Conservation (phyloP, 495 filamentous ascomycete genomes). For the Ramalina intermedia region DNA sequence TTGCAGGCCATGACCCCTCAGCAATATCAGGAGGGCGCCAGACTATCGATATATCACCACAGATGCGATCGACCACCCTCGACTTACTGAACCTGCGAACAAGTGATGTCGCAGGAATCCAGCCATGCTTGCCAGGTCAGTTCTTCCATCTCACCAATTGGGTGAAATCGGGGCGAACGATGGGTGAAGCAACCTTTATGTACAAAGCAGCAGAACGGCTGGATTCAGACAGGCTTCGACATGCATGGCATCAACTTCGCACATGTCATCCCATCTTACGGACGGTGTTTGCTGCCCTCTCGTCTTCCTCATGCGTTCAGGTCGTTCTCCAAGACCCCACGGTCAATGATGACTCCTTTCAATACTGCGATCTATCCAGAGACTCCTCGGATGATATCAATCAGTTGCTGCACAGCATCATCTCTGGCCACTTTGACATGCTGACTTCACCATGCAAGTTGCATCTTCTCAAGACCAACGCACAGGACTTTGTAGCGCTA, state of each 20-base stretch:
- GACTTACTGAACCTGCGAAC: constrained; percentile 18
- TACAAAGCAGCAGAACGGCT: constrained; percentile 29
- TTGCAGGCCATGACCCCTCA: constrained; percentile 6
- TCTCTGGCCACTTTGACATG: constrained; percentile 17
- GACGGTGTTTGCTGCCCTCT: constrained; percentile 42
- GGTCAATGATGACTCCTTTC: constrained; percentile 14
- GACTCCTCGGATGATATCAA: neutral
- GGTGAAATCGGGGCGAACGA: constrained; percentile 42
- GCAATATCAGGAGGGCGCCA: neutral
- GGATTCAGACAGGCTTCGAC: constrained; percentile 21
- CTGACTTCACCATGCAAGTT: constrained; percentile 19
- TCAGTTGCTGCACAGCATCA: constrained; percentile 11
- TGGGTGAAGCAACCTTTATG: constrained; percentile 50
- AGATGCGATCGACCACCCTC: constrained; percentile 19
- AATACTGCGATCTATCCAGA: neutral
- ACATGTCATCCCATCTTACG: constrained; percentile 42
- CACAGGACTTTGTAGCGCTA: constrained; percentile 18
- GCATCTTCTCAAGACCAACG: constrained; percentile 13
- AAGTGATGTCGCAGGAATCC: constrained; percentile 32
- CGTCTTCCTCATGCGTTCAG: constrained; percentile 20
- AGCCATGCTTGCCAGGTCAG: constrained; percentile 58
- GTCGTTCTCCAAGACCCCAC: constrained; percentile 20
- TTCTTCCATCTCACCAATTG: constrained; percentile 55
- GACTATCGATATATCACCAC: neutral
- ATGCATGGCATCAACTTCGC: constrained; percentile 44